A percentile compares a stretch with the other conserved stretches of the same genome.
phyloP scores from a whole-genome alignment of 768 basidiomycete species.

The Phylloporus arenicola region DNA sequence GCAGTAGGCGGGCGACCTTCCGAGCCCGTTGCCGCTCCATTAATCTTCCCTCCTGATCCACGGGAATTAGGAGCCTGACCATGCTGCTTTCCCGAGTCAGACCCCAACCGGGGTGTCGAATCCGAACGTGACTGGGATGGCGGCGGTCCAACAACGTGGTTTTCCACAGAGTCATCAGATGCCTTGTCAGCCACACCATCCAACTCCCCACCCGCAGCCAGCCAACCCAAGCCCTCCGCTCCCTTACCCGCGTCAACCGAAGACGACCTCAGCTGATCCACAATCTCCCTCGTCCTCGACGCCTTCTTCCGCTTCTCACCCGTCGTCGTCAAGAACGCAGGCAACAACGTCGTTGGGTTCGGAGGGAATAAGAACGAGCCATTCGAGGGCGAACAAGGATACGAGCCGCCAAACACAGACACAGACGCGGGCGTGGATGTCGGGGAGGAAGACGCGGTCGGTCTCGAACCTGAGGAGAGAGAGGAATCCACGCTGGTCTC shows the following conservation, averaged over 20 bases:
- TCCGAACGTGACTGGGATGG: conserved; percentile 1
- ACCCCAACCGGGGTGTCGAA: neutral
- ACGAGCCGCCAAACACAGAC: conserved; percentile 7
- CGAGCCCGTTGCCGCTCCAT: neutral
- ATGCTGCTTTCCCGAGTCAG: conserved; percentile 3
- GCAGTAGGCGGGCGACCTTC: neutral
- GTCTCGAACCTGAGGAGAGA: conserved; percentile 9
- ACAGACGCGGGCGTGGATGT: conserved; percentile 4
- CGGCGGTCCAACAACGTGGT: neutral
- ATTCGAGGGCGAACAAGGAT: conserved; percentile 7
- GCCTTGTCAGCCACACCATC: conserved; percentile 4
- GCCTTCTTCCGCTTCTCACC: conserved; percentile 20
- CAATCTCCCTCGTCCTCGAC: conserved; percentile 28
- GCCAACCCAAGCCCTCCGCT: conserved; percentile 13
- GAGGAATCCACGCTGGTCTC: conserved; percentile 3
- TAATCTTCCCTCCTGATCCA: neutral
- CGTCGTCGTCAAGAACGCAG: conserved; percentile 21
- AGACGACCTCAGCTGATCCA: conserved; percentile 23
- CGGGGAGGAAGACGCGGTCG: conserved; percentile 6
- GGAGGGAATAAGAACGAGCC: neutral
- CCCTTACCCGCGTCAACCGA: conserved; percentile 21
- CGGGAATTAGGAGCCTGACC: neutral
- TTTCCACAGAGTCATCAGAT: conserved; percentile 5
- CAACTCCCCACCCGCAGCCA: conserved; percentile 4
- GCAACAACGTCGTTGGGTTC: conserved; percentile 16